Evolutionary conservation across 2,329 filamentous ascomycete genomes (phyloP).

Genomic region (Paracorniculantispora psalliotae): DNA sequence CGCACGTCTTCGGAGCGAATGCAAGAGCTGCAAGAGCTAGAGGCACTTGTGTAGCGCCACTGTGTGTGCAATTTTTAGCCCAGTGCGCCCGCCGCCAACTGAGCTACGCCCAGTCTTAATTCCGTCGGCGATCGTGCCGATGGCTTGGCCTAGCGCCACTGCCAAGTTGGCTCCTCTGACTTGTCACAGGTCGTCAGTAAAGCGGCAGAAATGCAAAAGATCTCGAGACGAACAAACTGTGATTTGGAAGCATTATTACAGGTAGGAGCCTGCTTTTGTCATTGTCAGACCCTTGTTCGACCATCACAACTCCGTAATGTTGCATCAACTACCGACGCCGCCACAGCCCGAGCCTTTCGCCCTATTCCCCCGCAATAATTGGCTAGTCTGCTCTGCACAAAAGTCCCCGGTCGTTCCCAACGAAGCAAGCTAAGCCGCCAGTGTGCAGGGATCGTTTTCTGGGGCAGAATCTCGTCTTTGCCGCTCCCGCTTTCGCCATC

Average conservation of each 20-base stretch:
- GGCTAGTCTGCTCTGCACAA: not conserved
- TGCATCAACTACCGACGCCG: not conserved
- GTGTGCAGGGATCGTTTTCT: not conserved
- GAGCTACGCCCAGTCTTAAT: no score
- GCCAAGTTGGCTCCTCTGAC: not conserved
- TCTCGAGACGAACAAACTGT: no score
- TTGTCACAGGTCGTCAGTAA: not conserved
- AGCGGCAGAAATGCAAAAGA: not conserved
- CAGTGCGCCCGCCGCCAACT: no score
- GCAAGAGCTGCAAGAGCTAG: no score
- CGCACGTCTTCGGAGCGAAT: no score
- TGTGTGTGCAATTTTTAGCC: no score
- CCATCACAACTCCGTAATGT: not conserved
- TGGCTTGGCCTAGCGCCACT: slow-evolving; percentile 6
- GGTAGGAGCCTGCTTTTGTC: no score
- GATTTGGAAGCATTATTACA: no score
- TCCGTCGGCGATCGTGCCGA: not conserved
- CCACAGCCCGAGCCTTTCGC: not conserved
- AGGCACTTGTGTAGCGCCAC: no score
- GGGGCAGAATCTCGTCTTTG: not conserved
- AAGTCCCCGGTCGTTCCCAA: not conserved
- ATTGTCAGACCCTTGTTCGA: not conserved
- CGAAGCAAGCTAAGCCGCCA: not conserved
- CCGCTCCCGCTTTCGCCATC: not conserved
- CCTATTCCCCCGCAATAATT: not conserved